Base-by-base conservation (phyloP, 2,329 filamentous ascomycete genomes). In the Cryphonectria carpinicola region DNA sequence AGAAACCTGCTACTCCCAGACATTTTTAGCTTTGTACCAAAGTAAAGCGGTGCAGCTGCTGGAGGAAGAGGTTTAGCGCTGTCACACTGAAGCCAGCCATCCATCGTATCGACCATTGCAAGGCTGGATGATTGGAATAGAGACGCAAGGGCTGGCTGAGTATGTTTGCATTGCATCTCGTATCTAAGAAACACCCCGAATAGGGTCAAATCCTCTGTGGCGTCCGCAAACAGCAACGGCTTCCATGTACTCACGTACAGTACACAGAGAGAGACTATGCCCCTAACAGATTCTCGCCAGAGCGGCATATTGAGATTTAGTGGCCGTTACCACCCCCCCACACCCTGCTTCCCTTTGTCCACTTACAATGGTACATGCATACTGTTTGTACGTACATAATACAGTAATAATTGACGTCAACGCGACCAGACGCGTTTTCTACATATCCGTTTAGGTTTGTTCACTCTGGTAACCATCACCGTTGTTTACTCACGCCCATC, bases 381-480 rank as follows among this genome's bases (percentile, higher is more conserved):
- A 32, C 37, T 11, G 37, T 39, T 39, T 10, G 37, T 39, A 39
- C 37, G n/a, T n/a, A n/a, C n/a, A 13, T 39, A 10, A 11, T 39
- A 39, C 8, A 39, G 37, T 3, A 39, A 43, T 22, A 35, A 43
- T 35, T 58, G 65, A 66, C 64, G 64, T 66, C 54, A 54, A 69
- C 63, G 68, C 68, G 68, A 63, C 35, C 19, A 58, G 64, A 70
- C 68, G 68, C 68, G 63, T 70, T 43, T 66, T 43, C 43, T 28
- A 28, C 54, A 49, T 58, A 32, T 19, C 10, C 39, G 60, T 41
- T n/a, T 17, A 58, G n/a, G 35, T 17, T 11, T 37, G 63, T 54
- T 70, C 61, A 66, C 66, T 71, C n/a, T n/a, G n/a, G n/a, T n/a
- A n/a, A 43, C 46, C 56, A 35, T 63, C 63, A 52, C 28, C 49